These are phyloP conservation scores for Ilyonectria destructans DNA, from an alignment of 2,329 filamentous ascomycete species.

Conservation along the genomic window DNA sequence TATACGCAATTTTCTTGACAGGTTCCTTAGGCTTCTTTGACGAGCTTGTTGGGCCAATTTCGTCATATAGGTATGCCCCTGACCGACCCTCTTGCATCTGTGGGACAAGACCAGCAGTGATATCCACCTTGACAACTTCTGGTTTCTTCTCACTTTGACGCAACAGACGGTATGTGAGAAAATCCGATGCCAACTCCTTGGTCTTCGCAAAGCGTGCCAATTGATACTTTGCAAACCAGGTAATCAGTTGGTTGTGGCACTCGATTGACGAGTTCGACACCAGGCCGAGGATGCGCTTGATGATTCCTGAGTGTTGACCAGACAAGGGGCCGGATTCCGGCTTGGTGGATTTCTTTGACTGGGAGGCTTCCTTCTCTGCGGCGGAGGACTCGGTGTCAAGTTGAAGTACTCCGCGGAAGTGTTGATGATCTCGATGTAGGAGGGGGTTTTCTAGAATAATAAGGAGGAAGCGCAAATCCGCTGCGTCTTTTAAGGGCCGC, in stretches of 20 bases:
- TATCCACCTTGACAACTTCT: conserved; percentile 70
- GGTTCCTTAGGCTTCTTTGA: conserved; percentile 71
- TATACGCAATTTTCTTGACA: conserved; percentile 75
- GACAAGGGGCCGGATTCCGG: conserved; percentile 63
- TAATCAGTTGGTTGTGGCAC: conserved; percentile 83
- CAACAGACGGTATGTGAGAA: conserved; percentile 85
- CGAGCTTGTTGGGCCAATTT: conserved; percentile 72
- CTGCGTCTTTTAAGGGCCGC: conserved; percentile 76
- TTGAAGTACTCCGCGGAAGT: conserved; percentile 61
- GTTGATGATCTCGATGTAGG: conserved; percentile 66
- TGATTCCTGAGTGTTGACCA: conserved; percentile 84
- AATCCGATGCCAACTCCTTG: conserved; percentile 85
- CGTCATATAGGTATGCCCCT: conserved; percentile 82
- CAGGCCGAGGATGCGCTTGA: conserved; percentile 88
- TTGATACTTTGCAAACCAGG: conserved; percentile 84
- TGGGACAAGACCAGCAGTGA: conserved; percentile 80
- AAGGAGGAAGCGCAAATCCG: conserved; percentile 83
- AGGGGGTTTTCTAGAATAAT: conserved; percentile 86
- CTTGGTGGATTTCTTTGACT: conserved; percentile 28
- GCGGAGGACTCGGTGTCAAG: conserved; percentile 41
- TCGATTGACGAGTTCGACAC: conserved; percentile 82
- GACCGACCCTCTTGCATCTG: conserved; percentile 78
- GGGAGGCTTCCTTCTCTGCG: conserved; percentile 35
- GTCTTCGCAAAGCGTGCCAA: conserved; percentile 77
- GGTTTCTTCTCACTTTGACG: conserved; percentile 80